phyloP scores from a whole-genome alignment of 768 basidiomycete genomes.

The Tricholoma sp. region DNA sequence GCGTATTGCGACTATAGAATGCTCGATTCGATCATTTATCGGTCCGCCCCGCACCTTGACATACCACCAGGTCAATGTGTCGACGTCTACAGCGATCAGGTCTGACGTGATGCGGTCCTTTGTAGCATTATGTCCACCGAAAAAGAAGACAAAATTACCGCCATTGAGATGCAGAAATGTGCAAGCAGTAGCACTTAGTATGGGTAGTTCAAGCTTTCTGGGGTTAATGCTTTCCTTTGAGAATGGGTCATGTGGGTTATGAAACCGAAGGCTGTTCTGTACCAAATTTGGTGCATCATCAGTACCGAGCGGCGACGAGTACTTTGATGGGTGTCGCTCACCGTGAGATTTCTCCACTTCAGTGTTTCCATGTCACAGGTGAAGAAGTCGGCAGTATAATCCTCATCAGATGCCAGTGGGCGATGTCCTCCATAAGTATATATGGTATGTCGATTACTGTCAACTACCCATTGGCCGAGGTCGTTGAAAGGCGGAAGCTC shows the following conservation, averaged over 20 bases:
- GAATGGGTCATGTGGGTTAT: constrained; percentile 13
- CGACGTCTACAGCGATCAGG: constrained; percentile 18
- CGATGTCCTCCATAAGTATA: constrained; percentile 20
- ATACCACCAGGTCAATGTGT: constrained; percentile 18
- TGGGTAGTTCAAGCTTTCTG: constrained; percentile 8
- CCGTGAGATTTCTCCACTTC: constrained; percentile 22
- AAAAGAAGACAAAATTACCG: constrained; percentile 19
- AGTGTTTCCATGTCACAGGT: constrained; percentile 13
- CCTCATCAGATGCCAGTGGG: constrained; percentile 6
- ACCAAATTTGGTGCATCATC: not conserved
- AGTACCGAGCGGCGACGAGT: too few relatives aligned
- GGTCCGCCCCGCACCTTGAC: constrained; percentile 13
- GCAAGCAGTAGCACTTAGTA: constrained; percentile 12
- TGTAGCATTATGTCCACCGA: constrained; percentile 19
- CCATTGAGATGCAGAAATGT: constrained; percentile 14
- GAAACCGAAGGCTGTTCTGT: constrained; percentile 8
- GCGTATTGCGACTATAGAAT: constrained; percentile 16
- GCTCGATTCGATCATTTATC: constrained; percentile 12
- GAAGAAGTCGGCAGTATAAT: constrained; percentile 19
- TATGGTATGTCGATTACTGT: constrained; percentile 9
- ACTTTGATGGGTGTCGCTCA: constrained; percentile 1
- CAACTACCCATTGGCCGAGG: constrained; percentile 8
- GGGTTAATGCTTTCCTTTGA: constrained; percentile 1
- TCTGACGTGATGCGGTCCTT: constrained; percentile 2
- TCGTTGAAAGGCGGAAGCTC: constrained; percentile 20